These are phyloP conservation scores for Coccinonectria pachysandricola DNA, from an alignment of 2,329 filamentous ascomycete genomes.

Conservation along the genomic window DNA sequence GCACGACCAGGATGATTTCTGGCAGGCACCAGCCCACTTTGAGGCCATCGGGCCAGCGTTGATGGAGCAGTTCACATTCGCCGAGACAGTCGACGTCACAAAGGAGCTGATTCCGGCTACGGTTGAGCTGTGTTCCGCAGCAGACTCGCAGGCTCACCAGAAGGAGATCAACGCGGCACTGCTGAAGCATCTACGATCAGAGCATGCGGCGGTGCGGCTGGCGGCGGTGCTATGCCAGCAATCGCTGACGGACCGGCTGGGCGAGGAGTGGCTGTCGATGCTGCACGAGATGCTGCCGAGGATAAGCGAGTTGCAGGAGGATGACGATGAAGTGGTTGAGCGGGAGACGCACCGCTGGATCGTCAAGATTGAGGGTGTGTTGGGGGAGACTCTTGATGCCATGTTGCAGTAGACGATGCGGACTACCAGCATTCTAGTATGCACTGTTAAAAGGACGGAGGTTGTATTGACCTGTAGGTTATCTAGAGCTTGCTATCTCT, in stretches of 20 bases:
- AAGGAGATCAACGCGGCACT: slow-evolving; percentile 76
- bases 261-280: slow-evolving; percentile 87
- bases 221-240: slow-evolving; percentile 77
- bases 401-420: slow-evolving; percentile 67
- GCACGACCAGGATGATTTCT: slow-evolving; percentile 91
- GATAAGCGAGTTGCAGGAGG: slow-evolving; percentile 91
- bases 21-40: slow-evolving; percentile 87
- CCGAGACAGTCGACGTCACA: slow-evolving; percentile 30
- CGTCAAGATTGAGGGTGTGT: slow-evolving; percentile 72
- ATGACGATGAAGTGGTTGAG: slow-evolving; percentile 91
- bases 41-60: slow-evolving; percentile 59
- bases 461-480: slow-evolving; percentile 8
- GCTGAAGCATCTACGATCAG: slow-evolving; percentile 67
- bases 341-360: slow-evolving; percentile 86
- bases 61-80: slow-evolving; percentile 52
- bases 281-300: slow-evolving; percentile 93
- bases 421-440: slow-evolving; percentile 2
- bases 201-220: slow-evolving; percentile 61
- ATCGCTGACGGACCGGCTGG: slow-evolving; percentile 65
- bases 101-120: slow-evolving; percentile 61
- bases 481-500: too few species aligned
- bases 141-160: slow-evolving; percentile 79
- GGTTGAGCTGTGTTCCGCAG: slow-evolving; percentile 67
- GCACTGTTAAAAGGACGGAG: slow-evolving; percentile 6
- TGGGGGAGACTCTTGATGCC: slow-evolving; percentile 82